These are phyloP conservation scores for Mrakia hoshinonis DNA, from an alignment of 768 basidiomycete genomes.

Conservation along the genomic window DNA sequence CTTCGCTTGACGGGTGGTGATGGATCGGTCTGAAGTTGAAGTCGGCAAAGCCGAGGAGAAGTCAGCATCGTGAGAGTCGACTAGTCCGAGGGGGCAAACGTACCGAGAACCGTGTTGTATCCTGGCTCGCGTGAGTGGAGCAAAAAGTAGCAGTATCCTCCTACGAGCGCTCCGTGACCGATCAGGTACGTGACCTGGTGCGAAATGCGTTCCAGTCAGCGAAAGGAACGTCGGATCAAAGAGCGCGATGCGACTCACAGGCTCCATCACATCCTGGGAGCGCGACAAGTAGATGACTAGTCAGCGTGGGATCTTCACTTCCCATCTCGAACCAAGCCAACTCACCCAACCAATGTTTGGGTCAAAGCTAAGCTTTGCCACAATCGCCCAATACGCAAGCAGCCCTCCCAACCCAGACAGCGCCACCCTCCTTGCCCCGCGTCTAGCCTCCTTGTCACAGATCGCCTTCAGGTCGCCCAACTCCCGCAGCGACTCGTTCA, in stretches of 20 bases:
- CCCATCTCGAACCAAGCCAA: too few relatives aligned
- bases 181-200: constrained; percentile 21
- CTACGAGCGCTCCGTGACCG: constrained; percentile 15
- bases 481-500: constrained; percentile 45
- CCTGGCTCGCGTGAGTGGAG: constrained; percentile 4
- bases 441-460: constrained; percentile 54
- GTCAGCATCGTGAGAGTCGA: background rate
- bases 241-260: constrained; percentile 33
- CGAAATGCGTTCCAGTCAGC: background rate
- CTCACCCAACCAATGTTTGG: constrained; percentile 9
- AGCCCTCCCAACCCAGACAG: constrained; percentile 54
- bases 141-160: constrained; percentile 12
- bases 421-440: constrained; percentile 53
- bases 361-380: constrained; percentile 54
- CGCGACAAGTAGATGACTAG: constrained; percentile 36
- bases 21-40: background rate
- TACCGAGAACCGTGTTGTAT: constrained; percentile 1
- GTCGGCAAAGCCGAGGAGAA: background rate
- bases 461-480: constrained; percentile 52
- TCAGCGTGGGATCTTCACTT: background rate
- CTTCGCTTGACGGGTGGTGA: constrained; percentile 10
- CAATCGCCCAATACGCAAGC: constrained; percentile 56
- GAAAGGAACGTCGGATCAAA: background rate
- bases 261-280: constrained; percentile 59
- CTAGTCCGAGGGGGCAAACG: background rate